Evolutionary conservation across 768 basidiomycete species (phyloP), one percentile per base, ranked within the genome.

Genomic region (Serendipita sp.): DNA sequence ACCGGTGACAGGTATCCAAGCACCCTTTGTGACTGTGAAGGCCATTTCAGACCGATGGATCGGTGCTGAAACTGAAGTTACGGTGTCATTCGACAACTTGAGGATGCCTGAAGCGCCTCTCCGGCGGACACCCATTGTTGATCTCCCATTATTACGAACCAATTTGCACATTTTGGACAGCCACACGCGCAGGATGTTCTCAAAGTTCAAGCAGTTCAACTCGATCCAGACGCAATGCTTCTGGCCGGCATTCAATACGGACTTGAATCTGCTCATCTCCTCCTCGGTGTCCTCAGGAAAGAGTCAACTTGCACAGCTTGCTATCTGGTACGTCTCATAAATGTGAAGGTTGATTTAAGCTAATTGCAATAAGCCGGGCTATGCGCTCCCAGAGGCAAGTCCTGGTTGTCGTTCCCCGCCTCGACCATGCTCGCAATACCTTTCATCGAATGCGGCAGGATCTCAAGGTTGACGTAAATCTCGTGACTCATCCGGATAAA

Each of bases 41-140:
- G 85, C 82, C 41, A 80, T 90, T 48, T 97, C 92, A 4, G 94
- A 97, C 72, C 80, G 82, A 64, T 99, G 96, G 96, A 77, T 96
- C 66, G 91, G 91, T 2, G 88, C 93, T 1, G 93, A 96, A 68
- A 82, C 89, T 61, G 83, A 86, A 64, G 68, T 85, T 5, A 65
- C 67, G 1, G 76, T 97, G 42, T 71, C 82, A 2, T 71, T 98
- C 42, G 81, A 84, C 1, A 74, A 77, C 3, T 73, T 97, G 30
- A 73, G 82, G 53, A 94, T 98, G 87, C 96, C 96, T 1, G 61
- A 70, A 14, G 68, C 72, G 16, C 80, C 82, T 22, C 72, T 74
- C 60, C 79, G 76, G 56, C 84, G 81, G 68, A 84, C 84, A 0
- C 77, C 81, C 30, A 74, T 85, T 4, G 70, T 93, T 50, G 79